A percentile compares a stretch with the other conserved stretches of the same genome.
phyloP scores from a whole-genome alignment of 345 rosid genomes.

The Atalantia buxifolia region DNA sequence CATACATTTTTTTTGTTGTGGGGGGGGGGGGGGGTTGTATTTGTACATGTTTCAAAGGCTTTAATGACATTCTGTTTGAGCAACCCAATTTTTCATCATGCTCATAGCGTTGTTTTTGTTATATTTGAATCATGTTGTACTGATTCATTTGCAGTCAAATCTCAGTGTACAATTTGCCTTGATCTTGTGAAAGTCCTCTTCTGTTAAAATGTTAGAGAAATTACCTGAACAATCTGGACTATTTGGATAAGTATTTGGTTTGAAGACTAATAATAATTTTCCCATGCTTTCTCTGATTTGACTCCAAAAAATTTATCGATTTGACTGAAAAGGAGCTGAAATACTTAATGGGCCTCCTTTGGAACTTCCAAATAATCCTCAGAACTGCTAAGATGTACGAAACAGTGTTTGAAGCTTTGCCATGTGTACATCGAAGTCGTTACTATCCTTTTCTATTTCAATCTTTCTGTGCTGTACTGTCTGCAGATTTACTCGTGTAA shows the following conservation, averaged over 20 bases:
- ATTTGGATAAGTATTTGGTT: background rate
- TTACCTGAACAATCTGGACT: background rate
- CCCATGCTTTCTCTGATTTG: background rate
- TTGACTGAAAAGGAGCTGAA: background rate
- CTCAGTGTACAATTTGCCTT: background rate
- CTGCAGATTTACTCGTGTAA: background rate
- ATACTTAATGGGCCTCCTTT: background rate
- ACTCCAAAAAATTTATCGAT: background rate
- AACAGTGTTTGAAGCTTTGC: background rate
- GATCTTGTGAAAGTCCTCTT: background rate
- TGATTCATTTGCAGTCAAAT: background rate
- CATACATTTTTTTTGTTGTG: background rate
- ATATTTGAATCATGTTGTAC: background rate
- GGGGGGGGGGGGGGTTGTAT: too few species aligned
- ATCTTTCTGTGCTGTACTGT: background rate
- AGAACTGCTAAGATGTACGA: background rate
- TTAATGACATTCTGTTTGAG: too few species aligned
- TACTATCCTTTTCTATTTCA: background rate
- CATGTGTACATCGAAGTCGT: background rate
- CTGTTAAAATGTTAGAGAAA: background rate
- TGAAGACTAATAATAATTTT: background rate
- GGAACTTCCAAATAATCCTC: background rate
- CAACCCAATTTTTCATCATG: background rate
- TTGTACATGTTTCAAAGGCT: too few species aligned
- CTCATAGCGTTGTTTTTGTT: background rate